Percentiles rank a stretch among this genome's conserved stretches.
phyloP scores from a whole-genome alignment of 768 basidiomycete genomes.

The Russula earlei region DNA sequence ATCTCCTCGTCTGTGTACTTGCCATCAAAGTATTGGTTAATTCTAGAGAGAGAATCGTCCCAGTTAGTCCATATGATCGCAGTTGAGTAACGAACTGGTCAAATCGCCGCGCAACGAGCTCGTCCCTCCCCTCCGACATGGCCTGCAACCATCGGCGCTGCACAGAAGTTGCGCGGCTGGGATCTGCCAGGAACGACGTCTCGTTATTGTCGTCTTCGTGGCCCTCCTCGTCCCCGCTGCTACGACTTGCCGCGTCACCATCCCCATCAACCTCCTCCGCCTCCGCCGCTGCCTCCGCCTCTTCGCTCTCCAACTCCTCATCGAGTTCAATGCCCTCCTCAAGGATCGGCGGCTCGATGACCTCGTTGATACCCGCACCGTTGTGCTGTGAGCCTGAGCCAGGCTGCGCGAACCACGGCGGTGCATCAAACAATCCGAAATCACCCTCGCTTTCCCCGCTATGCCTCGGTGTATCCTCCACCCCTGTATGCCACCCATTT shows the following conservation, averaged over 20 bases:
- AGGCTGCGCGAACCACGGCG: conserved; percentile 37
- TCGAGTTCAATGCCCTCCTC: conserved; percentile 29
- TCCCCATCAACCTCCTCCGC: conserved; percentile 15
- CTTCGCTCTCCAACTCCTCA: conserved; percentile 23
- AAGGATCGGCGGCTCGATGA: conserved; percentile 23
- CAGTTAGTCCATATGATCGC: not conserved
- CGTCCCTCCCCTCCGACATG: conserved; percentile 81
- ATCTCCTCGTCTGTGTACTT: conserved; percentile 90
- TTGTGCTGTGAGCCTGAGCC: conserved; percentile 30
- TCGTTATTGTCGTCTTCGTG: conserved; percentile 37
- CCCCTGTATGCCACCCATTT: conserved; percentile 29
- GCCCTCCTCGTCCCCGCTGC: conserved; percentile 33
- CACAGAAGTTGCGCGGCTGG: conserved; percentile 67
- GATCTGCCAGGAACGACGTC: conserved; percentile 71
- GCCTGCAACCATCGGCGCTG: conserved; percentile 81
- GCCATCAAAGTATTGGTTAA: conserved; percentile 91
- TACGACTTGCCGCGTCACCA: conserved; percentile 22
- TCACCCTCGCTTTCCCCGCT: conserved; percentile 8
- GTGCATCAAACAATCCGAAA: conserved; percentile 9
- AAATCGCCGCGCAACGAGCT: conserved; percentile 59
- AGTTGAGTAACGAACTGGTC: conserved; percentile 46
- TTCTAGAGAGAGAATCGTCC: conserved; percentile 38
- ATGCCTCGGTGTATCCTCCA: conserved; percentile 4
- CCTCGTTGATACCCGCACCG: conserved; percentile 25
- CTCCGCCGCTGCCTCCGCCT: conserved; percentile 25